A percentile compares a stretch with the other conserved stretches of the same genome.
Conservation (phyloP, 139 green algal genomes). For the Chlamydomonas schloesseri region DNA sequence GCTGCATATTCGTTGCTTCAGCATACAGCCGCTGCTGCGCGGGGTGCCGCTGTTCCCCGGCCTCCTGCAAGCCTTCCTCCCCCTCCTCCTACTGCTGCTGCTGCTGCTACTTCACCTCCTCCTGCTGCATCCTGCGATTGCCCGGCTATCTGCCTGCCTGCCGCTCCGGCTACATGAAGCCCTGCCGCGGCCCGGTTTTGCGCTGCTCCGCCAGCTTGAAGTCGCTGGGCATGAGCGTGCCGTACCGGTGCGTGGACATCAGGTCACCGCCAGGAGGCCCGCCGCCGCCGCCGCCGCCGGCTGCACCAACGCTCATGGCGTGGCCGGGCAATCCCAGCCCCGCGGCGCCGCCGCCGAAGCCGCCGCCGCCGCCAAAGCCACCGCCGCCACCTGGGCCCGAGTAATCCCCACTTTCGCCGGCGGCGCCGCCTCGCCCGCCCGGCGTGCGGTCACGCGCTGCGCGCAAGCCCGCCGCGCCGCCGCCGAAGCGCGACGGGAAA, state of each 20-base stretch:
- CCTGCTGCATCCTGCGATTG: no score
- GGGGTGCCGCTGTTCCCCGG: no score
- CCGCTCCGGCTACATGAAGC: no score
- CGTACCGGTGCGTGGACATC: constrained; percentile 26
- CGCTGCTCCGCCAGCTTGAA: constrained; percentile 46
- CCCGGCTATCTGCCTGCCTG: no score
- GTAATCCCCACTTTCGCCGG: neutral
- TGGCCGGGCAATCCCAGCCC: neutral
- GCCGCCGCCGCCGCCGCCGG: no score
- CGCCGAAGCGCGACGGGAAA: constrained; percentile 37
- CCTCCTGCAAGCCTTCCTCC: no score
- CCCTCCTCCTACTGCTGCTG: no score
- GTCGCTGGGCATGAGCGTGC: constrained; percentile 20
- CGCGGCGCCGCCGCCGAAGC: neutral
- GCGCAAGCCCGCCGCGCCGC: neutral
- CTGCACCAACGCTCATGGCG: no score
- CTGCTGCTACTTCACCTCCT: no score
- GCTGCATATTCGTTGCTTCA: no score
- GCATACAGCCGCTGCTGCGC: no score
- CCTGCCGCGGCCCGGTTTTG: constrained; percentile 30
- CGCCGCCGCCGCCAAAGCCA: neutral
- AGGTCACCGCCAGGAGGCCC: neutral
- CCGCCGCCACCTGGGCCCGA: neutral
- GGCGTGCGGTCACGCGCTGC: constrained; percentile 25
- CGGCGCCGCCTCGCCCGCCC: neutral